phyloP scores from a whole-genome alignment of 768 basidiomycete genomes.

The Hirschioporus abietinus region DNA sequence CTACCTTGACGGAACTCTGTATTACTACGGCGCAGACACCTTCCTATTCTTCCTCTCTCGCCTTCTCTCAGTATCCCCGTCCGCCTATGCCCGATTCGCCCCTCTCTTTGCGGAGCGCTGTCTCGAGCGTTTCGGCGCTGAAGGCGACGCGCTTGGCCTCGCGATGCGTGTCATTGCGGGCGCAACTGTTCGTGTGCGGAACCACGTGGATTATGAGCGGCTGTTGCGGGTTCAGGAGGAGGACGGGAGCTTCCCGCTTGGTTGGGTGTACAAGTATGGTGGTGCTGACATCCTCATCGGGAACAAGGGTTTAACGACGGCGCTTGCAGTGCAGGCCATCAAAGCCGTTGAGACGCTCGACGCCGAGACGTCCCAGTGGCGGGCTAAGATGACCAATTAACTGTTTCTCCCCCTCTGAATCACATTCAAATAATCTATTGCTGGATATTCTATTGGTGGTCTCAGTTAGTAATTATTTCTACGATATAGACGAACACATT shows the following conservation, averaged over 20 bases:
- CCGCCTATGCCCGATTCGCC: slow-evolving; percentile 31
- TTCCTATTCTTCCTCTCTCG: slow-evolving; percentile 49
- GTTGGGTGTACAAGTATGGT: slow-evolving; percentile 55
- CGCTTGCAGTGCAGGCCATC: slow-evolving; percentile 48
- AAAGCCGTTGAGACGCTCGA: slow-evolving; percentile 20
- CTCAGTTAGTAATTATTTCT: neutral
- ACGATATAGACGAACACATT: neutral
- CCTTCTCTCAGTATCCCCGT: slow-evolving; percentile 29
- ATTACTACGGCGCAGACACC: slow-evolving; percentile 47
- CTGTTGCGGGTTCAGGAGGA: slow-evolving; percentile 44
- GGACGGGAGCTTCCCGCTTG: slow-evolving; percentile 51
- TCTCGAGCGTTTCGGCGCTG: slow-evolving; percentile 43
- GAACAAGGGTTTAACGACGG: slow-evolving; percentile 51
- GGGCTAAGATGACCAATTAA: neutral
- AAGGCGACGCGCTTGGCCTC: slow-evolving; percentile 49
- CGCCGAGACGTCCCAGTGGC: neutral
- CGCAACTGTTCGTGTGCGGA: slow-evolving; percentile 32
- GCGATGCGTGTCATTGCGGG: slow-evolving; percentile 51
- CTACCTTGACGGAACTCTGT: slow-evolving; percentile 49
- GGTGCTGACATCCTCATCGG: slow-evolving; percentile 42
- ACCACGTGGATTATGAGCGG: slow-evolving; percentile 38
- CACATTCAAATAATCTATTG: neutral
- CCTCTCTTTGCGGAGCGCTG: slow-evolving; percentile 40
- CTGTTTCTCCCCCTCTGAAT: neutral
- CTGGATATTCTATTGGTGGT: neutral